Evolutionary conservation across 2,329 filamentous ascomycete genomes (phyloP), one percentile per base, ranked within the genome.

Genomic region (Fusarium stilboides): DNA sequence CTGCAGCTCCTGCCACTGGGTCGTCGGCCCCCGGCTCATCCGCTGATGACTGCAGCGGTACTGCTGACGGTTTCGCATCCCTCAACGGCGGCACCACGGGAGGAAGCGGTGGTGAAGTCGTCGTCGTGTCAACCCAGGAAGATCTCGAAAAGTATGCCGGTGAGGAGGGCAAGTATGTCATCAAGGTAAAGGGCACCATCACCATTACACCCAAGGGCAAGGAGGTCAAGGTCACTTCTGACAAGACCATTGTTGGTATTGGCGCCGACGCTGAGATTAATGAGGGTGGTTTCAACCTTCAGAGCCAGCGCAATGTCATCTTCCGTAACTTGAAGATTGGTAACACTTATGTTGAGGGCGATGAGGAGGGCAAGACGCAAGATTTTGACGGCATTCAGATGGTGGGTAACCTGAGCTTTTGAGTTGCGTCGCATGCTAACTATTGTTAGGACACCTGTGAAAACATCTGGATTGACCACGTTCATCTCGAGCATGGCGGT

Each of bases 381-480:
- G 72, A 75, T 53, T 71, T 53, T 45, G 72, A 74, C 22, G 65
- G 72, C 14, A 74, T 75, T 12, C 72, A 74, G 52, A 69, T 68
- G 61, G 71, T 69, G 44, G 17, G 54, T 37, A 7, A 2, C 7
- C 1, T 24, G 13, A 3, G 1, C 14, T 3, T 6, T 13, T 15
- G 15, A 5, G 7, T 6, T 13, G 8, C 4, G 8, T 17, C 8
- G 34, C 19, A 46, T 22, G 10, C 44, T 66, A 31, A 62, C 24
- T 20, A 13, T 24, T 0, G 10, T 9, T 13, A 69, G 67, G 67
- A 69, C 13, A 62, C 43, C 26, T 61, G 67, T 17, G 65, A 67
- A 40, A 75, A 75, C 47, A 70, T 75, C 51, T 75, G 72, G 72
- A 75, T 75, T 31, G 73, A 75, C 47, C 72, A 75, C 44, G 69